A percentile compares a stretch with the other conserved stretches of the same genome.
These are phyloP conservation scores for Candida lessepsii DNA, from an alignment of 805 yeast genomes.

Conservation along the genomic window DNA sequence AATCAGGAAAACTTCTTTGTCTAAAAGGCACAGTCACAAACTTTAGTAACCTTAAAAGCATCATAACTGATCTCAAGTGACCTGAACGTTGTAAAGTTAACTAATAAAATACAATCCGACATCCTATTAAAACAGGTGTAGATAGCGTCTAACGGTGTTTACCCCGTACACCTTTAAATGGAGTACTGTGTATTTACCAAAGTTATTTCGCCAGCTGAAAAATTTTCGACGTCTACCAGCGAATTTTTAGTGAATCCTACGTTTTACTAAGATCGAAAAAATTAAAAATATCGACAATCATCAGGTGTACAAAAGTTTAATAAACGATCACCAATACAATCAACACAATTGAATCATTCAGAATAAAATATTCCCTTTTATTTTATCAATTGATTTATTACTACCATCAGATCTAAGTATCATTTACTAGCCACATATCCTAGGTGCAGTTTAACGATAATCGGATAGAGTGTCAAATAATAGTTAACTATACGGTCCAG, in stretches of 20 bases:
- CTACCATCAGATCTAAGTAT: conserved; percentile 1
- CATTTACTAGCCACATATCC: conserved; percentile 5
- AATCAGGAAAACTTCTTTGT: too few species aligned
- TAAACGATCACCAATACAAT: background rate
- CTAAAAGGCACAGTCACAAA: too few species aligned
- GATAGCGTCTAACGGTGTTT: too few species aligned
- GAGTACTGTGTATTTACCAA: background rate
- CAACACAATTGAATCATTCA: background rate
- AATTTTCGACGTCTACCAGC: conserved; percentile 7
- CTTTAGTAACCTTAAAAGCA: too few species aligned
- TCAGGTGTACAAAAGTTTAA: background rate
- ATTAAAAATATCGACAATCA: background rate
- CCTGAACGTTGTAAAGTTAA: too few species aligned
- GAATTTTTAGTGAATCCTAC: background rate
- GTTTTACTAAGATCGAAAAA: background rate
- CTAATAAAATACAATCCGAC: too few species aligned
- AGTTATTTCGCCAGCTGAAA: background rate
- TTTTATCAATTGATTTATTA: background rate
- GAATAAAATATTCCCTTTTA: background rate
- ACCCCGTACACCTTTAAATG: background rate
- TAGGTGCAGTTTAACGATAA: background rate
- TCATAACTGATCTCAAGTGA: too few species aligned
- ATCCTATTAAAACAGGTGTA: too few species aligned
- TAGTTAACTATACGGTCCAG: background rate
- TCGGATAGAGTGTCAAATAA: background rate